phyloP scores from a whole-genome alignment of 2,329 filamentous ascomycete genomes.

The Didymella pomorum region DNA sequence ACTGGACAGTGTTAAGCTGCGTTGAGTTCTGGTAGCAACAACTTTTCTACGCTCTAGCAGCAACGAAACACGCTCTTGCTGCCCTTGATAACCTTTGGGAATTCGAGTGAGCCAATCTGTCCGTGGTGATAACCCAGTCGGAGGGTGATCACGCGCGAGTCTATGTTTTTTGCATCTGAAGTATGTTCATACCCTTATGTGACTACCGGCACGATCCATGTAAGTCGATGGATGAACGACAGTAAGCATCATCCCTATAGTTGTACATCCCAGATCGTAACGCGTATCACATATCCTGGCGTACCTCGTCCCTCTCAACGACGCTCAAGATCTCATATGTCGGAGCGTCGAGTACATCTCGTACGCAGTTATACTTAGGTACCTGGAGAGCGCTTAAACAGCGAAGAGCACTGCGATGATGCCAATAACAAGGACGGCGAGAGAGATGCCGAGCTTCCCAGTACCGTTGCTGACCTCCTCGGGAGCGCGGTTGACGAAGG shows the following conservation, averaged over 20 bases:
- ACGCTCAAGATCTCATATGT: background rate
- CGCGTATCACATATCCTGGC: constrained; percentile 6
- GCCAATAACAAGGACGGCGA: constrained; percentile 16
- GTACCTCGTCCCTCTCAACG: background rate
- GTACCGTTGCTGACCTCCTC: constrained; percentile 9
- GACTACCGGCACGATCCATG: background rate
- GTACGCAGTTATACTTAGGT: background rate
- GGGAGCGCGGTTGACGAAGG: constrained; percentile 12
- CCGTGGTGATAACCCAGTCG: too few species aligned
- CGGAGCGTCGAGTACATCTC: background rate
- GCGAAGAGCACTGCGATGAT: constrained; percentile 14
- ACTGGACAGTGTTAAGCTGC: too few species aligned
- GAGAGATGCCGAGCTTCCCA: constrained; percentile 11
- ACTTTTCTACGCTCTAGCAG: too few species aligned
- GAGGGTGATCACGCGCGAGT: too few species aligned
- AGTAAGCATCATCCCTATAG: background rate
- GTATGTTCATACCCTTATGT: background rate
- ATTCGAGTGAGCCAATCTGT: too few species aligned
- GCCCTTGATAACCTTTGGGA: too few species aligned
- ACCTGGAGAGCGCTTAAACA: background rate
- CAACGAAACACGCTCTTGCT: too few species aligned
- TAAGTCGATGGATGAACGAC: background rate
- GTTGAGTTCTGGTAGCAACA: too few species aligned
- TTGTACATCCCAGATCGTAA: constrained; percentile 10
- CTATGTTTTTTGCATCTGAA: background rate